These are phyloP conservation scores for Neurospora sublineolata DNA, from an alignment of 495 filamentous ascomycete genomes.

Conservation along the genomic window DNA sequence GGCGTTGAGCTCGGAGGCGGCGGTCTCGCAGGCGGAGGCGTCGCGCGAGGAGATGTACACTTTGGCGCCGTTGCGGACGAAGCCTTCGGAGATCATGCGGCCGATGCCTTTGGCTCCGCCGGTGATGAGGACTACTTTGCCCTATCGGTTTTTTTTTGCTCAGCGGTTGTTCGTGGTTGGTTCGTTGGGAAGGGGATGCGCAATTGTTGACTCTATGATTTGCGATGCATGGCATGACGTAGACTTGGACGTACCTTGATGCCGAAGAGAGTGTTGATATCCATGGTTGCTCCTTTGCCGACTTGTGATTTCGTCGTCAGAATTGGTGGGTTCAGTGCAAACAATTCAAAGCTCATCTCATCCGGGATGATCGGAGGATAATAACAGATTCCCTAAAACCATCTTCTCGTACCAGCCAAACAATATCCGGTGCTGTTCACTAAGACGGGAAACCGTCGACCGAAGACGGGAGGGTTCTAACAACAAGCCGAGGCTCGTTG, in stretches of 20 bases:
- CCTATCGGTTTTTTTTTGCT: constrained; percentile 9
- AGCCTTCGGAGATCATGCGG: constrained; percentile 73
- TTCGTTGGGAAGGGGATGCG: neutral
- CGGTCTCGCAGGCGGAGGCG: constrained; percentile 22
- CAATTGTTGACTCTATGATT: neutral
- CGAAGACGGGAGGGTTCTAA: neutral
- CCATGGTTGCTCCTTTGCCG: constrained; percentile 28
- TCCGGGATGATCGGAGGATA: neutral
- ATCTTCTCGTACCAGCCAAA: neutral
- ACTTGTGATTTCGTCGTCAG: neutral
- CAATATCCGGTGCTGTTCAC: neutral
- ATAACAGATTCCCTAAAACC: neutral
- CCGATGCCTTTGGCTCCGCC: constrained; percentile 50
- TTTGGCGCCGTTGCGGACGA: constrained; percentile 65
- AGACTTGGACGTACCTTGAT: constrained; percentile 38
- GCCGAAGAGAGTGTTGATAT: constrained; percentile 43
- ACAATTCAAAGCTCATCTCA: neutral
- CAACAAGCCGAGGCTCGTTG: neutral
- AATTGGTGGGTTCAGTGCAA: neutral
- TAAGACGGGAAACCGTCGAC: neutral
- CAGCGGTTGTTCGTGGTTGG: too few relatives aligned
- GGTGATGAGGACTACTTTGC: constrained; percentile 31
- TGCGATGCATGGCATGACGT: neutral
- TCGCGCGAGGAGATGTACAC: constrained; percentile 77
- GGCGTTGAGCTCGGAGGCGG: constrained; percentile 18